A percentile compares a stretch with the other conserved stretches of the same genome.
phyloP scores from a whole-genome alignment of 352 stramenopile species.

The Phytopythium mirpurense region DNA sequence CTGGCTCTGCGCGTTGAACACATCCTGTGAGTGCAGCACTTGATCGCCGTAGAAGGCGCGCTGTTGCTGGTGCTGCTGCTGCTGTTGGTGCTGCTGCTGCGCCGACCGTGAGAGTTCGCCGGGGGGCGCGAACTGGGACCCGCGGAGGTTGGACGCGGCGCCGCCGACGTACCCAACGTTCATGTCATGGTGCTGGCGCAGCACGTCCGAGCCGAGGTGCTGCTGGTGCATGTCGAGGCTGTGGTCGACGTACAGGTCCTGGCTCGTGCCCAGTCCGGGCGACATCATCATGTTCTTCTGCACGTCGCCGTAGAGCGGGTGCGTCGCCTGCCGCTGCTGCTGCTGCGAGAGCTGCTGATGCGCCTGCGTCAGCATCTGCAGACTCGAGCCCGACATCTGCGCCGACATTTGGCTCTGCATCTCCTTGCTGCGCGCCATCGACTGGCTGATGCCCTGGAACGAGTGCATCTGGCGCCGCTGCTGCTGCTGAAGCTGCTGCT shows the following conservation, averaged over 20 bases:
- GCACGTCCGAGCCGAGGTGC: conserved; percentile 27
- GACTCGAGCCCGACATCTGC: conserved; percentile 22
- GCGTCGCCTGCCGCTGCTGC: conserved; percentile 32
- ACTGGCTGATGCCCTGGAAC: conserved; percentile 8
- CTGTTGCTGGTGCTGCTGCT: conserved; percentile 23
- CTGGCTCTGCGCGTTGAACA: conserved; percentile 40
- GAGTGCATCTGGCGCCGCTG: conserved; percentile 31
- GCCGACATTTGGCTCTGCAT: conserved; percentile 18
- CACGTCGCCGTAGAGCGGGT: conserved; percentile 51
- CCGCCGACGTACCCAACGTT: conserved; percentile 7
- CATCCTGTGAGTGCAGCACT: conserved; percentile 39
- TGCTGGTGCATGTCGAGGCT: conserved; percentile 41
- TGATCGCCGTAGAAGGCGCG: conserved; percentile 44
- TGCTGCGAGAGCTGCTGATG: conserved; percentile 38
- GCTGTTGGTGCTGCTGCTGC: conserved; percentile 16
- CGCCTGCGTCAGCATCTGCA: conserved; percentile 37
- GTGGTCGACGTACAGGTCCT: conserved; percentile 43
- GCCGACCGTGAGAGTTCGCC: conserved; percentile 17
- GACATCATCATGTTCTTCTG: conserved; percentile 46
- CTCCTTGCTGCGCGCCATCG: conserved; percentile 29
- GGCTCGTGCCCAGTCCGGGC: conserved; percentile 23
- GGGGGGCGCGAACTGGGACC: conserved; percentile 16
- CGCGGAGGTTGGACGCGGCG: conserved; percentile 11
- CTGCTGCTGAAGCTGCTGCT: conserved; percentile 18
- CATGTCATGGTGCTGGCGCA: conserved; percentile 37